Base-by-base conservation (phyloP, 306 rosid genomes). In the Castanopsis chinensis region DNA sequence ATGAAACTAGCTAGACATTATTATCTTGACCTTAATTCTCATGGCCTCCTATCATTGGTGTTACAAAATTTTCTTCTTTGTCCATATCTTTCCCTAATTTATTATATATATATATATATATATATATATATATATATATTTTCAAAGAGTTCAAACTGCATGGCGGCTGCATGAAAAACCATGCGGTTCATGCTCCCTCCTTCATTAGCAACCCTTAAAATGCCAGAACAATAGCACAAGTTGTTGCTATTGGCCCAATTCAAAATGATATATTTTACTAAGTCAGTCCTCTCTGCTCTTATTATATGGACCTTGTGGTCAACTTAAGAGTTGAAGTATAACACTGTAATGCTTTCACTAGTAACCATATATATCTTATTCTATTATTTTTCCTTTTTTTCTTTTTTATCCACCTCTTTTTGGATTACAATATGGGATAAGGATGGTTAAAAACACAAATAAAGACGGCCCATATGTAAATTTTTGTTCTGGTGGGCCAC, bases 1-100 rank as follows among this genome's bases (percentile, higher is more conserved):
- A 37, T 37, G 10, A 37, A 37, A 37, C 45, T 41, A 6, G 28
- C 21, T 23, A 19, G 14, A 14, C 20, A 51, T 54, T 56, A 56
- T 71, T 75, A 15, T 55, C 43, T 71, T 76, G 85, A 76, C 74
- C 78, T 76, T 76, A 55, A 72, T 54, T 14, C 53, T 41, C 68
- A 10, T 74, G 71, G 57, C 35, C 43, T 56, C 78, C 28, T 53
- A 76, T 64, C 69, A 30, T 69, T 28, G 20, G 9, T 19, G 68
- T 65, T 12, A 6, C 41, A 21, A 53, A 33, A 19, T 57, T 75
- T 55, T 23, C n/a, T 1, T 49, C n/a, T 5, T 69, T 75, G 76
- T 79, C 54, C 68, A 19, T 53, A 15, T 69, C 82, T 64, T 69
- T 32, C 33, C 65, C 45, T 59, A 52, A 27, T 45, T 63, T 7